Evolutionary conservation across 176 grass and related monocot species (phyloP).

Genomic region (Melocanna baccifera): DNA sequence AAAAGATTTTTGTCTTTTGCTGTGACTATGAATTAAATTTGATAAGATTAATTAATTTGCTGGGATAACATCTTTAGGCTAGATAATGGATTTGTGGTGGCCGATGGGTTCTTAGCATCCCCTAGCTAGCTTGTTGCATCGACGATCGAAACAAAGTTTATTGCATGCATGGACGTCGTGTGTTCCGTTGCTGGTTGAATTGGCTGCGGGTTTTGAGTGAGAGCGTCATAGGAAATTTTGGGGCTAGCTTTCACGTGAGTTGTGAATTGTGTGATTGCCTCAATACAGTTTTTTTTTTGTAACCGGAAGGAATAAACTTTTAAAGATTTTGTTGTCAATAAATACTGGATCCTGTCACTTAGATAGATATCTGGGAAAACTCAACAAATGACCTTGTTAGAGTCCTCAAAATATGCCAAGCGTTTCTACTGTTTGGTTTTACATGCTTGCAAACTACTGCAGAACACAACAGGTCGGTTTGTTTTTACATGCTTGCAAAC

Average conservation of each 20-base stretch:
- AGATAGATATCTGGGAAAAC: neutral
- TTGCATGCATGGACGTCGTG: constrained; percentile 7
- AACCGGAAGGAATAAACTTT: neutral
- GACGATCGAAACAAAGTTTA: neutral
- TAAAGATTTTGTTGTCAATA: neutral
- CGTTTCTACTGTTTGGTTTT: neutral
- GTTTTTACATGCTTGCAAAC: neutral
- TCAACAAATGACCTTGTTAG: neutral
- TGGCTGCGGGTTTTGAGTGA: neutral
- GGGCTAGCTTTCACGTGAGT: neutral
- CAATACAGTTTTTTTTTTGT: neutral
- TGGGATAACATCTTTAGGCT: neutral
- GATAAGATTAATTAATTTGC: neutral
- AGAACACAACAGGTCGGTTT: neutral
- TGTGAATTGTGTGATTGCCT: neutral
- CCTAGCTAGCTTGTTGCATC: neutral
- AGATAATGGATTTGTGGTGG: neutral
- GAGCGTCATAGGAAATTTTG: neutral
- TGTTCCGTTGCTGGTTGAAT: neutral
- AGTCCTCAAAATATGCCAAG: neutral
- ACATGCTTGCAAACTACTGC: neutral
- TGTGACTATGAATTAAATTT: neutral
- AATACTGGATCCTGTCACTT: neutral
- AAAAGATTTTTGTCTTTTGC: neutral
- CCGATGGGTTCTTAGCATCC: neutral